phyloP scores from a whole-genome alignment of 1,284 basidiomycete species.

The Meira miltonrushii region DNA sequence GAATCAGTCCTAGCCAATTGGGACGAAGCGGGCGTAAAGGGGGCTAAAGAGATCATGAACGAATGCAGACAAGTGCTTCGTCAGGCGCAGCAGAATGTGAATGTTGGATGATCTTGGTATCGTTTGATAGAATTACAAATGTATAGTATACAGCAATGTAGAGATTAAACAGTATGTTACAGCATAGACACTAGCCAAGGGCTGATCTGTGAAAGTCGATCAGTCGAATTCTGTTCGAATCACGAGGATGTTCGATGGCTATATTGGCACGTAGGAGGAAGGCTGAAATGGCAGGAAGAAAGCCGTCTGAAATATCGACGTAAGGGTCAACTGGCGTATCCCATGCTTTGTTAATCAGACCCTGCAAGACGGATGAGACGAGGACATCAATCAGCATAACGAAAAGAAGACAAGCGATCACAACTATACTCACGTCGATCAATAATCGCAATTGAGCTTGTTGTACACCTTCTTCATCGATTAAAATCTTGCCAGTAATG shows the following conservation, averaged over 20 bases:
- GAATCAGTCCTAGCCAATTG: constrained; percentile 35
- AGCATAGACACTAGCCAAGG: neutral
- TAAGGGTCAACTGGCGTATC: constrained; percentile 5
- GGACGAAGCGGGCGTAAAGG: constrained; percentile 31
- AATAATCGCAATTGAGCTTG: neutral
- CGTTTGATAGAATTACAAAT: neutral
- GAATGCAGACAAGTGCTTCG: constrained; percentile 34
- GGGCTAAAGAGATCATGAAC: constrained; percentile 30
- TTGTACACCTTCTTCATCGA: neutral
- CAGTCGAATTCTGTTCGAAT: constrained; percentile 4
- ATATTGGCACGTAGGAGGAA: constrained; percentile 13
- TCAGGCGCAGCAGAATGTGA: constrained; percentile 11
- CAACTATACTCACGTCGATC: constrained; percentile 2
- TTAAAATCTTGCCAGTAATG: neutral
- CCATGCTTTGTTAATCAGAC: constrained; percentile 11
- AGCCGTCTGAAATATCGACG: constrained; percentile 1
- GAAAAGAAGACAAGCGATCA: neutral
- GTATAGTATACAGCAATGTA: neutral
- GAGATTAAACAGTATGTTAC: neutral
- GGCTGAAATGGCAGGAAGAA: neutral
- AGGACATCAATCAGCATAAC: neutral
- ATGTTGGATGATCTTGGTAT: neutral
- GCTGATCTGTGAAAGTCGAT: constrained; percentile 6
- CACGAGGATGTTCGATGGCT: constrained; percentile 11
- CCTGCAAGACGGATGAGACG: neutral